Evolutionary conservation across 306 rosid species (phyloP).

Genomic region (Pyrus bretschneideri): DNA sequence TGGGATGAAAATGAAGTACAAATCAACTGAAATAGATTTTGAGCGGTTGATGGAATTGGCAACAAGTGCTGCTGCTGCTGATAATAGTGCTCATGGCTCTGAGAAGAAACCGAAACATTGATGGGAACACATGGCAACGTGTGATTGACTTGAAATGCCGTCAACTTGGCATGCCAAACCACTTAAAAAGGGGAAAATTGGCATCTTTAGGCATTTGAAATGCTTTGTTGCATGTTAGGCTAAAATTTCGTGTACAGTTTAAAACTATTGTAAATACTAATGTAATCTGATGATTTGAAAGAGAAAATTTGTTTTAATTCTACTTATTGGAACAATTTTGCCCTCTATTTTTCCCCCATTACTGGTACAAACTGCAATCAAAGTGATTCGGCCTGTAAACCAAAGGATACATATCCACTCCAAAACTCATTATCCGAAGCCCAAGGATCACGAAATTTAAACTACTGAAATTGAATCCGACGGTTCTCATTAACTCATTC

Average conservation of each 20-base stretch:
- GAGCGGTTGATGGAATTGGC: constrained; percentile 54
- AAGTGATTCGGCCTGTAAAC: too few species aligned
- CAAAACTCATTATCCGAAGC: accelerated
- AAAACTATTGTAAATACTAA: constrained; percentile 11
- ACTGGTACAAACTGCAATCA: too few species aligned
- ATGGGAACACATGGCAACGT: neutral
- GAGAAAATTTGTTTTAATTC: neutral
- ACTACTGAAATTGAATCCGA: too few species aligned
- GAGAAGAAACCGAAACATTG: constrained; percentile 35
- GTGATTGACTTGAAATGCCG: neutral
- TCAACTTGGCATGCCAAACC: neutral
- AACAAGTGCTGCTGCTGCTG: constrained; percentile 23
- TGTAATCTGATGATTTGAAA: neutral
- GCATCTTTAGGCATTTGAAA: constrained; percentile 11
- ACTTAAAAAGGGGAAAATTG: constrained; percentile 8
- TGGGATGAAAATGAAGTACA: constrained; percentile 72
- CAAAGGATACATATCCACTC: too few species aligned
- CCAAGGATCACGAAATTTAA: too few species aligned
- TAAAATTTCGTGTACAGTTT: constrained; percentile 34
- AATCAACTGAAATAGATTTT: constrained; percentile 39
- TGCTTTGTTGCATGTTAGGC: constrained; percentile 23
- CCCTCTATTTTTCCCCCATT: neutral
- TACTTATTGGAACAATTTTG: neutral
- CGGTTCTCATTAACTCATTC: too few species aligned
- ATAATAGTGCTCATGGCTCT: constrained; percentile 16